phyloP scores from a whole-genome alignment of 306 rosid genomes.

The Purshia tridentata region DNA sequence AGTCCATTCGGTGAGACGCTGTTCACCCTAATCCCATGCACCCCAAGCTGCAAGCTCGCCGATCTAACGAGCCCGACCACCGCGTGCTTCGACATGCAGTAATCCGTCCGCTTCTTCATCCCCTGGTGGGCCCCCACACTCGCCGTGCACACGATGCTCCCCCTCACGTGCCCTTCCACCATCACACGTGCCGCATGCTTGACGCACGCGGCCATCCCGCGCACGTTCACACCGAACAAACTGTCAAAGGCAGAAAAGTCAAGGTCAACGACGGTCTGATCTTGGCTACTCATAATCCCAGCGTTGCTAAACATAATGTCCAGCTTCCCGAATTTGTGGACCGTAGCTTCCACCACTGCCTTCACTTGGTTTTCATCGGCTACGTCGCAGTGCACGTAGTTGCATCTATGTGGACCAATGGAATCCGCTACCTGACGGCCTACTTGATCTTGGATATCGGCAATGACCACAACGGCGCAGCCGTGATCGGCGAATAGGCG shows the following conservation, averaged over 20 bases:
- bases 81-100: slow-evolving; percentile 53
- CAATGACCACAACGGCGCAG: slow-evolving; percentile 40
- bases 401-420: slow-evolving; percentile 37
- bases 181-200: slow-evolving; percentile 54
- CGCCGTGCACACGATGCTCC: slow-evolving; percentile 46
- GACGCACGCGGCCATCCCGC: slow-evolving; percentile 44
- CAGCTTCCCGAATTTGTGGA: slow-evolving; percentile 28
- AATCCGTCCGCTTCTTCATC: slow-evolving; percentile 5
- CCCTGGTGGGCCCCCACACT: slow-evolving; percentile 31
- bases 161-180: slow-evolving; percentile 40
- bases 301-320: slow-evolving; percentile 68
- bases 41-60: slow-evolving; percentile 47
- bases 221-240: slow-evolving; percentile 26
- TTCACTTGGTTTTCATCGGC: slow-evolving; percentile 40
- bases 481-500: slow-evolving; percentile 40
- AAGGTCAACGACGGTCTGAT: slow-evolving; percentile 39
- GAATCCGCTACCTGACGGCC: slow-evolving; percentile 44
- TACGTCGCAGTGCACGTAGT: slow-evolving; percentile 47
- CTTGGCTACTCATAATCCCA: slow-evolving; percentile 21
- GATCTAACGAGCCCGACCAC: slow-evolving; percentile 44
- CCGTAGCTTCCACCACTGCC: slow-evolving; percentile 31
- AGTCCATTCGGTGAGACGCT: slow-evolving; percentile 45
- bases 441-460: slow-evolving; percentile 48
- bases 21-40: slow-evolving; percentile 50
- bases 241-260: slow-evolving; percentile 33